Evolutionary conservation across 192 early-diverging fungal species (phyloP).

Genomic region (Pilobolus umbonatus): DNA sequence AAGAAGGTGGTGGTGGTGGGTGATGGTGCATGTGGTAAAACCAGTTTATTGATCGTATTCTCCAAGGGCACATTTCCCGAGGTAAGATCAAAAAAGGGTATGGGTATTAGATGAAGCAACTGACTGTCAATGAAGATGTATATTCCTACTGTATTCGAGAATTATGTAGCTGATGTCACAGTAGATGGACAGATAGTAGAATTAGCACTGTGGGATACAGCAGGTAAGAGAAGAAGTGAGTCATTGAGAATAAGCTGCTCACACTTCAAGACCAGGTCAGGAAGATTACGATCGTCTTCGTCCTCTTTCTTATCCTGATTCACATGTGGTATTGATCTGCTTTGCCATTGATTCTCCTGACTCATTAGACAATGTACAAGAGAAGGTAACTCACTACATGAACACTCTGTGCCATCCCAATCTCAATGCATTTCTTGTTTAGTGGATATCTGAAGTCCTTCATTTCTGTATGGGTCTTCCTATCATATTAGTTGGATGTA

Average conservation of each 20-base stretch:
- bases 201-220: conserved; percentile 95
- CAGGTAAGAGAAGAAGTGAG: conserved; percentile 31
- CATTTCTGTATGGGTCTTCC: conserved; percentile 83
- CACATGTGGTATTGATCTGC: conserved; percentile 89
- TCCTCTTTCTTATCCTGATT: conserved; percentile 86
- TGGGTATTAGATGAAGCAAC: background rate
- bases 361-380: conserved; percentile 77
- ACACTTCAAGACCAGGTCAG: conserved; percentile 51
- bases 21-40: conserved; percentile 92
- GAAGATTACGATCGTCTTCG: conserved; percentile 96
- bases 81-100: conserved; percentile 24
- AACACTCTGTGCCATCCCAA: background rate
- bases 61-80: conserved; percentile 82
- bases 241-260: background rate
- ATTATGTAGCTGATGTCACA: conserved; percentile 84
- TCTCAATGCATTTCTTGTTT: conserved; percentile 2
- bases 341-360: conserved; percentile 81
- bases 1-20: conserved; percentile 91
- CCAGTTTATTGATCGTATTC: conserved; percentile 81
- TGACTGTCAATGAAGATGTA: conserved; percentile 39
- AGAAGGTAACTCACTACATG: conserved; percentile 36
- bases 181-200: conserved; percentile 83
- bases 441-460: conserved; percentile 90
- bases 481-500: conserved; percentile 81
- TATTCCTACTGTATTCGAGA: conserved; percentile 93